A percentile compares a stretch with the other conserved stretches of the same genome.
These are phyloP conservation scores for Ambispora gerdemannii DNA, from an alignment of 192 early-diverging fungal species.

Conservation along the genomic window DNA sequence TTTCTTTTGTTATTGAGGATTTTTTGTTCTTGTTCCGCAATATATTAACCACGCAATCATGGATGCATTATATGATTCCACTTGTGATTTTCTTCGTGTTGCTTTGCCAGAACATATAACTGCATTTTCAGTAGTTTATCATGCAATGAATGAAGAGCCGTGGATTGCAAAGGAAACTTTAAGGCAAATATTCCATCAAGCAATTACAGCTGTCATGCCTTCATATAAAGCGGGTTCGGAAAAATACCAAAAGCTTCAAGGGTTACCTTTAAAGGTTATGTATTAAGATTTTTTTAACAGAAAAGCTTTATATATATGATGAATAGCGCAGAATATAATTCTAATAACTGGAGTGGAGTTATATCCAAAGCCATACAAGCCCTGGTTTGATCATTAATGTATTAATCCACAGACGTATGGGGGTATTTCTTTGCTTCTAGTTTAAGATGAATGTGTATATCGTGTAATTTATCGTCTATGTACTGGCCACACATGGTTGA, in stretches of 20 bases:
- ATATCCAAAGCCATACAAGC: slow-evolving; percentile 27
- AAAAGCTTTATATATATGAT: slow-evolving; percentile 4
- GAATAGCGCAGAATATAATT: slow-evolving; percentile 5
- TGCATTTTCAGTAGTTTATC: slow-evolving; percentile 15
- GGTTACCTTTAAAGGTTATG: slow-evolving; percentile 10
- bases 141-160: slow-evolving; percentile 18
- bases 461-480: slow-evolving; percentile 21
- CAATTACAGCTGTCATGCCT: slow-evolving; percentile 11
- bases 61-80: slow-evolving; percentile 6
- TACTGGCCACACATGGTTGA: slow-evolving; percentile 18
- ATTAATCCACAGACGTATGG: slow-evolving; percentile 22
- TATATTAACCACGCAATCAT: slow-evolving; percentile 10
- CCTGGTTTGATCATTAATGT: neutral
- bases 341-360: slow-evolving; percentile 4
- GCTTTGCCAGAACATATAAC: slow-evolving; percentile 10
- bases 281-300: neutral
- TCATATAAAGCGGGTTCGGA: slow-evolving; percentile 14
- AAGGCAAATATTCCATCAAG: slow-evolving; percentile 20
- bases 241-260: slow-evolving; percentile 14
- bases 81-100: slow-evolving; percentile 4
- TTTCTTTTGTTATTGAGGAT: no score
- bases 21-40: no score
- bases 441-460: slow-evolving; percentile 3
- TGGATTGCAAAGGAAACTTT: slow-evolving; percentile 12
- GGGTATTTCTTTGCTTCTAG: slow-evolving; percentile 9